Conservation (phyloP, 192 early-diverging fungal genomes). For the Coemansia sp. region DNA sequence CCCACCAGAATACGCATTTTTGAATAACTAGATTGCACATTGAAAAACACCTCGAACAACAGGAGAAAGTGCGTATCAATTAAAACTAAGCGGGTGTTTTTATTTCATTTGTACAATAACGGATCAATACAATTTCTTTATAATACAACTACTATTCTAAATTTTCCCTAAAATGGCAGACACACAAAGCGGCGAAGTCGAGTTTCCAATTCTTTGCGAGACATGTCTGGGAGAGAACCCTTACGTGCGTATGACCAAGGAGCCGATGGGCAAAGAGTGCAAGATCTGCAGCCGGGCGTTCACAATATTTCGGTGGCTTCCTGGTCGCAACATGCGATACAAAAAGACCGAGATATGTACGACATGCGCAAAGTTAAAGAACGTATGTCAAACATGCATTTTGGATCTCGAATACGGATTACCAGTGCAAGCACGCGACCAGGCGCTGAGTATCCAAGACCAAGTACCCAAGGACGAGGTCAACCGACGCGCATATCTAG, state of each 20-base stretch:
- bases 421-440: conserved; percentile 91
- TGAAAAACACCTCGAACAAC: too few species aligned
- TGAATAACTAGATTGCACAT: too few species aligned
- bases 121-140: too few species aligned
- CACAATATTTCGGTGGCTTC: conserved; percentile 95
- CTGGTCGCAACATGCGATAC: conserved; percentile 90
- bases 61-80: too few species aligned
- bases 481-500: conserved; percentile 86
- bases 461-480: conserved; percentile 78
- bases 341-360: conserved; percentile 99
- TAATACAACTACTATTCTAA: too few species aligned
- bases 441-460: conserved; percentile 71
- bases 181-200: too few species aligned
- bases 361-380: conserved; percentile 97
- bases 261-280: conserved; percentile 70
- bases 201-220: conserved; percentile 91
- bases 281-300: conserved; percentile 90
- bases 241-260: conserved; percentile 95
- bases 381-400: conserved; percentile 96
- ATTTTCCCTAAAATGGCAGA: too few species aligned
- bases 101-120: too few species aligned
- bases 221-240: conserved; percentile 97
- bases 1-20: too few species aligned
- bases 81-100: too few species aligned
- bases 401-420: conserved; percentile 93